These are phyloP conservation scores for Arabis hirsuta DNA, from an alignment of 345 rosid species.

Conservation along the genomic window DNA sequence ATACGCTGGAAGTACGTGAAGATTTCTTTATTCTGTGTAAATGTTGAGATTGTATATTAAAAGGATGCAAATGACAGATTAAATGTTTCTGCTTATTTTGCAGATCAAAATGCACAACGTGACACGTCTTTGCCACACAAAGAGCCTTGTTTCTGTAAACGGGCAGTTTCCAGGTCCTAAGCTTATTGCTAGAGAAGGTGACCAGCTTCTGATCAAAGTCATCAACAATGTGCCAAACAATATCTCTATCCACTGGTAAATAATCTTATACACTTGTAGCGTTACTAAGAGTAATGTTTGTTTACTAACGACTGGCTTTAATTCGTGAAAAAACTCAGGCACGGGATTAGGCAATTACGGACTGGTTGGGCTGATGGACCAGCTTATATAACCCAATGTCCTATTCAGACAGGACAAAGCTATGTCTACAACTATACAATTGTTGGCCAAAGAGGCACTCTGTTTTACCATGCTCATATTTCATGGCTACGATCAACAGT, in stretches of 20 bases:
- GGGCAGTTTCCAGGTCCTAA: slow-evolving; percentile 73
- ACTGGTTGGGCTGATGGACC: slow-evolving; percentile 93
- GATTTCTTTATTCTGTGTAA: not conserved
- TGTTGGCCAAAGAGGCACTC: slow-evolving; percentile 77
- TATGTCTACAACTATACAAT: slow-evolving; percentile 76
- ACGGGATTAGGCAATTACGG: slow-evolving; percentile 65
- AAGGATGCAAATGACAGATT: not conserved
- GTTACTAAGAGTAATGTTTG: slow-evolving; percentile 5
- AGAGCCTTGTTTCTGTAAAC: slow-evolving; percentile 75
- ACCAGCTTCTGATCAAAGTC: slow-evolving; percentile 65
- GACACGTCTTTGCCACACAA: slow-evolving; percentile 70
- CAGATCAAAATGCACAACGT: slow-evolving; percentile 66
- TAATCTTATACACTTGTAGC: slow-evolving; percentile 1
- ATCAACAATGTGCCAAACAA: slow-evolving; percentile 72
- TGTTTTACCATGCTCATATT: slow-evolving; percentile 75
- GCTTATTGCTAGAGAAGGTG: slow-evolving; percentile 76
- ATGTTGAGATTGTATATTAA: slow-evolving; percentile 1
- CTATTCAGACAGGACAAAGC: slow-evolving; percentile 66
- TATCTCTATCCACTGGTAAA: slow-evolving; percentile 71
- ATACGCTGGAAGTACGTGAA: slow-evolving; percentile 65
- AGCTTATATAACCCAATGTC: slow-evolving; percentile 73
- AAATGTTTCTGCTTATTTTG: slow-evolving; percentile 3
- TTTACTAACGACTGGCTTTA: slow-evolving; percentile 27
- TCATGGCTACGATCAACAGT: slow-evolving; percentile 80
- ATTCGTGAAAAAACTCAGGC: slow-evolving; percentile 51